Percentiles rank a stretch among this genome's conserved stretches.
Conservation (phyloP, 2,329 filamentous ascomycete genomes). For the Pseudocercospora crystallina region DNA sequence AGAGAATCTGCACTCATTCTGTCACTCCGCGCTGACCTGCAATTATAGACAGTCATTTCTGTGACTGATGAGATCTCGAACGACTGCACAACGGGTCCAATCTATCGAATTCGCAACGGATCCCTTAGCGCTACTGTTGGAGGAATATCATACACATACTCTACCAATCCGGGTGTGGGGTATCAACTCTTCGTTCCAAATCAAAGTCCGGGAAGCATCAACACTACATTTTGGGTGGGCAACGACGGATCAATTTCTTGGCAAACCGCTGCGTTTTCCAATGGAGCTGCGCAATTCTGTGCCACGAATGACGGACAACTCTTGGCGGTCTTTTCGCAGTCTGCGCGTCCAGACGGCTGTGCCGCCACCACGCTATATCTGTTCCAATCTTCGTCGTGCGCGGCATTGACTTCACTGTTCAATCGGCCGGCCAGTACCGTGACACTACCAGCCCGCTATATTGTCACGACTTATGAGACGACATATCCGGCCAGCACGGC, state of each 20-base stretch:
- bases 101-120: slow-evolving; percentile 8
- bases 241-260: slow-evolving; percentile 5
- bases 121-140: not conserved
- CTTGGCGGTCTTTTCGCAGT: slow-evolving; percentile 7
- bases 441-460: not conserved
- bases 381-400: slow-evolving; percentile 5
- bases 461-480: not conserved
- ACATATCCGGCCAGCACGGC: not conserved
- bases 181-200: slow-evolving; percentile 4
- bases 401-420: not conserved
- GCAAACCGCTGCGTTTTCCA: slow-evolving; percentile 3
- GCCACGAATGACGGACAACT: not conserved
- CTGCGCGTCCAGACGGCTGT: slow-evolving; percentile 1
- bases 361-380: not conserved
- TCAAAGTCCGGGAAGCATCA: not conserved
- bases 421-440: no score
- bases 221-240: slow-evolving; percentile 3
- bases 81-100: slow-evolving; percentile 7
- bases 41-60: no score
- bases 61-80: not conserved
- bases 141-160: slow-evolving; percentile 6
- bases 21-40: no score
- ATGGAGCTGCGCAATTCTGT: slow-evolving; percentile 13
- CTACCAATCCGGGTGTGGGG: slow-evolving; percentile 5
- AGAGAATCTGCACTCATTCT: no score